These are phyloP conservation scores for Leptographium flavum DNA, from an alignment of 2,329 filamentous ascomycete genomes.

Conservation along the genomic window DNA sequence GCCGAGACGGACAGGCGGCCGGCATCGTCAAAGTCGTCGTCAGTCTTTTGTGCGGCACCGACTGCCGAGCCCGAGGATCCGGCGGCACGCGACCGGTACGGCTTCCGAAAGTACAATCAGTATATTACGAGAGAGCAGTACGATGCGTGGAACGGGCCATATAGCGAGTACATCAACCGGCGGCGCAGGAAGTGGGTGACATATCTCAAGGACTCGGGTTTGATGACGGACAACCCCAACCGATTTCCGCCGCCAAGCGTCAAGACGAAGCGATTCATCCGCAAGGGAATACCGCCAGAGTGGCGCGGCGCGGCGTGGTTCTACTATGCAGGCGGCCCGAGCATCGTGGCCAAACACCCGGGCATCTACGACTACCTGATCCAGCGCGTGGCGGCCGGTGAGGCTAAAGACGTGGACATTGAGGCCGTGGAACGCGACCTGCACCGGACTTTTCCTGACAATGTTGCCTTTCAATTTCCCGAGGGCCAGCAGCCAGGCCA, in stretches of 20 bases:
- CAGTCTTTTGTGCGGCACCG: slow-evolving; percentile 1
- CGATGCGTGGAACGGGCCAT: slow-evolving; percentile 64
- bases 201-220: slow-evolving; percentile 60
- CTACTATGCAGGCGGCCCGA: slow-evolving; percentile 81
- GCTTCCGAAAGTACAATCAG: slow-evolving; percentile 78
- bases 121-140: slow-evolving; percentile 66
- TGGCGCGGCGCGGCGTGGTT: slow-evolving; percentile 97
- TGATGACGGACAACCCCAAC: slow-evolving; percentile 57
- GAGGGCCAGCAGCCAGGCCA: slow-evolving; percentile 15
- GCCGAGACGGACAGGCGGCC: slow-evolving; percentile 5
- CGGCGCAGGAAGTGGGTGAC: slow-evolving; percentile 70
- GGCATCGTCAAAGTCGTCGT: slow-evolving; percentile 5
- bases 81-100: slow-evolving; percentile 61
- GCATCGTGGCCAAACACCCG: slow-evolving; percentile 59
- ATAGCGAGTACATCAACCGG: slow-evolving; percentile 60
- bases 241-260: slow-evolving; percentile 67
- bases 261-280: slow-evolving; percentile 79
- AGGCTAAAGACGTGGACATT: slow-evolving; percentile 56
- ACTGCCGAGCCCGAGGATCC: slow-evolving; percentile 31
- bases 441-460: slow-evolving; percentile 89
- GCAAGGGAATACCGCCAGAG: slow-evolving; percentile 86
- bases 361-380: slow-evolving; percentile 65
- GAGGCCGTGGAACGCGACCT: slow-evolving; percentile 91
- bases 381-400: slow-evolving; percentile 25
- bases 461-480: slow-evolving; percentile 61